Percentiles rank a stretch among this genome's conserved stretches.
Evolutionary conservation across 495 filamentous ascomycete species (phyloP).

Genomic region (Xylaria cubensis): DNA sequence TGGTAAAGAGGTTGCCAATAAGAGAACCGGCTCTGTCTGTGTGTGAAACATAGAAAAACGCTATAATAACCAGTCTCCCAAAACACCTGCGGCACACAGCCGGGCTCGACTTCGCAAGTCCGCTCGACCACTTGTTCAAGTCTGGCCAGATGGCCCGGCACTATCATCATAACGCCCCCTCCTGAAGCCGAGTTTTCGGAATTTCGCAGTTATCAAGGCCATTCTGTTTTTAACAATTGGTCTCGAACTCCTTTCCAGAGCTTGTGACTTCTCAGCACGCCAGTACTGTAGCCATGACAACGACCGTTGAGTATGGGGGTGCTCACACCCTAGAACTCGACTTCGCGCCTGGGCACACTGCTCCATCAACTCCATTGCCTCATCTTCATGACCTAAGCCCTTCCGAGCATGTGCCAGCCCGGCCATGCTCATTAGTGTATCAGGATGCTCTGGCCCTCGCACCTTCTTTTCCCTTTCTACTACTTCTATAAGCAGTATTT

Average conservation of each 20-base stretch:
- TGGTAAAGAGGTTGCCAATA: neutral
- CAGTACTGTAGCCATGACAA: neutral
- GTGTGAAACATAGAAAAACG: neutral
- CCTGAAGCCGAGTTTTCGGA: neutral
- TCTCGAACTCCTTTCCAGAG: neutral
- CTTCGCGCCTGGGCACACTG: neutral
- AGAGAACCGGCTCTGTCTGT: neutral
- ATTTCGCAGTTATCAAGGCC: neutral
- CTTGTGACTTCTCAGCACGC: neutral
- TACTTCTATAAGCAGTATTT: neutral
- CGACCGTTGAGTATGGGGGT: neutral
- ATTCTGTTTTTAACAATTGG: neutral
- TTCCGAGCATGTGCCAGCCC: conserved; percentile 16
- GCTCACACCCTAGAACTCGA: neutral
- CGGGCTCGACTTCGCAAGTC: too few relatives aligned
- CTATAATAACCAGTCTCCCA: neutral
- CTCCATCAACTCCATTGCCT: conserved; percentile 12
- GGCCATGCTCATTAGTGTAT: conserved; percentile 13
- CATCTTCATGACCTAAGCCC: neutral
- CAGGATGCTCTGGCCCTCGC: conserved; percentile 41
- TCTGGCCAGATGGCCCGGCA: neutral
- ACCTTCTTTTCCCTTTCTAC: neutral
- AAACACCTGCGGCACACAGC: neutral
- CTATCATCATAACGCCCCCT: neutral
- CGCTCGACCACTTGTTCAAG: neutral